Evolutionary conservation across 441 rosid species (phyloP), one percentile per base, ranked within the genome.

Genomic region (Adansonia grandidieri): DNA sequence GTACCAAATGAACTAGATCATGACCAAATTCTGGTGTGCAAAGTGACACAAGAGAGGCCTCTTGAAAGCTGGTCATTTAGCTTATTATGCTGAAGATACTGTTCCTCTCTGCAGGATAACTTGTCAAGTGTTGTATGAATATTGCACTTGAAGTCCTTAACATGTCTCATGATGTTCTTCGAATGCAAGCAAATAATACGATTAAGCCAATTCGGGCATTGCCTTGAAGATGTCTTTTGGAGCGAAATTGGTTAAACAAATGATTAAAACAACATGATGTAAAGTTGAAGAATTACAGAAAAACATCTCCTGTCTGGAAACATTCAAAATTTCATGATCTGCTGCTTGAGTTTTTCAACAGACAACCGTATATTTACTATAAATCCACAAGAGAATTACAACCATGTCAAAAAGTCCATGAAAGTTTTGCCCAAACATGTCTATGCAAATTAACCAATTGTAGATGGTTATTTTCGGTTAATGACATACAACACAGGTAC

Each of bases 261-360:
- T 24, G 10, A 6, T 5, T 32, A 19, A 32, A 32, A 37, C 19
- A 32, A 32, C 68, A 37, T 28, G 44, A 13, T 28, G 17, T 28
- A 24, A 60, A 60, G 13, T 10, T 60, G 15, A 22, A 61, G 65
- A 10, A 24, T 13, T 28, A 24, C 9, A 5, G 6, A 28, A 28
- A 28, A 63, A 32, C 68, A 37, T 14, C 1, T 63, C 44, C 68
- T 32, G 45, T 63, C 68, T 13, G 68, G 68, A 63, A 63, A 63
- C 11, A 32, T 14, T 63, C 68, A 28, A 15, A 14, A 37, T 14
- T 32, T 7, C 68, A 37, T 63, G 44, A 63, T 37, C 45, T 6
- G 47, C 68, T 63, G 67, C 45, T 63, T 32, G 17, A 63, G 44
- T 5, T 63, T 63, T 32, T 32, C 44, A 63, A 32, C 68, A 6